These are phyloP conservation scores for Acacia confusa DNA, from an alignment of 306 rosid species.

Conservation along the genomic window DNA sequence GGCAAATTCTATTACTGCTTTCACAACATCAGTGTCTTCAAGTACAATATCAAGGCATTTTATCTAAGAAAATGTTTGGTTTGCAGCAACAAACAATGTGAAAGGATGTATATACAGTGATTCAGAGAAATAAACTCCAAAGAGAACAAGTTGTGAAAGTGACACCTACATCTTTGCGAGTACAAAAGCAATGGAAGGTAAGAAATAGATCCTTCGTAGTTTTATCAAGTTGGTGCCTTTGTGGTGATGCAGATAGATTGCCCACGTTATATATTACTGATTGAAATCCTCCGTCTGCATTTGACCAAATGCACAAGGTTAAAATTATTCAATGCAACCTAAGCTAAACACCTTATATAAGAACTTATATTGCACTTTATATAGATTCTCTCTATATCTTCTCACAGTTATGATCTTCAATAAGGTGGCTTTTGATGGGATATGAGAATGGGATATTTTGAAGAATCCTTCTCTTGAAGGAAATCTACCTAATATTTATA, in stretches of 20 bases:
- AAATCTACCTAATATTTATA: too few species aligned
- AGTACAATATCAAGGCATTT: slow-evolving; percentile 81
- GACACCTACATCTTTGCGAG: slow-evolving; percentile 81
- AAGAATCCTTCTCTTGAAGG: too few species aligned
- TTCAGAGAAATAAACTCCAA: neutral
- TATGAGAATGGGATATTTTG: too few species aligned
- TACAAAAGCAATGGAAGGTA: slow-evolving; percentile 88
- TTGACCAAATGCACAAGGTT: neutral
- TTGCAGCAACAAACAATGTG: neutral
- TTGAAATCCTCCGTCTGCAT: slow-evolving; percentile 52
- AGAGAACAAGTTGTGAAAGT: neutral
- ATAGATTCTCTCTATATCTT: neutral
- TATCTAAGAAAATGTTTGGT: slow-evolving; percentile 47
- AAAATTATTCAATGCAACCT: neutral
- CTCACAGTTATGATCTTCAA: neutral
- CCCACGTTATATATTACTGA: slow-evolving; percentile 53
- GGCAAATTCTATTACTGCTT: slow-evolving; percentile 74
- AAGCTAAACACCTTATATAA: neutral
- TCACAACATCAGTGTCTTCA: slow-evolving; percentile 74
- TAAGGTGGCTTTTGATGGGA: neutral
- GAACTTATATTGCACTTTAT: neutral
- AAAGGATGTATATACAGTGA: neutral
- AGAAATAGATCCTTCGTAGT: slow-evolving; percentile 61
- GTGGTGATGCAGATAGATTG: slow-evolving; percentile 46
- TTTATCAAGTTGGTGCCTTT: slow-evolving; percentile 50